Evolutionary conservation across 768 basidiomycete species (phyloP).

Genomic region (Clitopilus hobsonii): DNA sequence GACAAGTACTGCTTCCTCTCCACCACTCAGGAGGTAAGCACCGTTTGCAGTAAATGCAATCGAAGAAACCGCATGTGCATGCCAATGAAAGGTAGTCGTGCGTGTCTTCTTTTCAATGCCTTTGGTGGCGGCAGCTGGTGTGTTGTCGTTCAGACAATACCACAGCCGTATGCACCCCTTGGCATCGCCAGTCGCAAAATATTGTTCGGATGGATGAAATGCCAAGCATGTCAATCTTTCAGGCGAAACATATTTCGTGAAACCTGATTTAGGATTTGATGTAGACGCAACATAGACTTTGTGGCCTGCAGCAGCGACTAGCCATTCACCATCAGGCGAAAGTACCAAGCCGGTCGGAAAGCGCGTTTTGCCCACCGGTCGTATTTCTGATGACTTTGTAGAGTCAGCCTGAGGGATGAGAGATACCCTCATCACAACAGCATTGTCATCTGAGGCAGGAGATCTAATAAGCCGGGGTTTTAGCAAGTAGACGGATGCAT

Average conservation of each 20-base stretch:
- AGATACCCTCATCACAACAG: conserved; percentile 59
- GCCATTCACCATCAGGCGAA: conserved; percentile 73
- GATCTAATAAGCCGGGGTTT: too few species aligned
- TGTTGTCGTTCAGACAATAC: conserved; percentile 78
- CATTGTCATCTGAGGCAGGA: conserved; percentile 41
- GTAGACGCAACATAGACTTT: conserved; percentile 73
- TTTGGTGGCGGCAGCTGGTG: conserved; percentile 37
- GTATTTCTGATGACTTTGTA: conserved; percentile 43
- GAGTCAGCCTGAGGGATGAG: conserved; percentile 43
- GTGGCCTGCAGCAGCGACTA: conserved; percentile 70
- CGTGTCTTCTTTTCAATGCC: conserved; percentile 77
- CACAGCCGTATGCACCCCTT: conserved; percentile 85
- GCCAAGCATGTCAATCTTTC: conserved; percentile 80
- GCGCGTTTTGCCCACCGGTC: conserved; percentile 63
- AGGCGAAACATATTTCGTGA: conserved; percentile 79
- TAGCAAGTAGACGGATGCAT: too few species aligned
- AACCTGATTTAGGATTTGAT: conserved; percentile 54
- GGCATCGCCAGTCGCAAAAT: conserved; percentile 91
- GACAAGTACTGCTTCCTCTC: conserved; percentile 94
- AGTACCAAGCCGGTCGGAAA: conserved; percentile 59
- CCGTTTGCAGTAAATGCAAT: conserved; percentile 87
- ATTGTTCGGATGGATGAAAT: conserved; percentile 86
- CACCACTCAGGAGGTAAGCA: conserved; percentile 88
- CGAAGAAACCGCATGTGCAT: conserved; percentile 88
- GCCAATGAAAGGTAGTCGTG: conserved; percentile 91